A percentile compares a stretch with the other conserved stretches of the same genome.
phyloP scores from a whole-genome alignment of 2,329 filamentous ascomycete species.

The Trichoderma sp. region DNA sequence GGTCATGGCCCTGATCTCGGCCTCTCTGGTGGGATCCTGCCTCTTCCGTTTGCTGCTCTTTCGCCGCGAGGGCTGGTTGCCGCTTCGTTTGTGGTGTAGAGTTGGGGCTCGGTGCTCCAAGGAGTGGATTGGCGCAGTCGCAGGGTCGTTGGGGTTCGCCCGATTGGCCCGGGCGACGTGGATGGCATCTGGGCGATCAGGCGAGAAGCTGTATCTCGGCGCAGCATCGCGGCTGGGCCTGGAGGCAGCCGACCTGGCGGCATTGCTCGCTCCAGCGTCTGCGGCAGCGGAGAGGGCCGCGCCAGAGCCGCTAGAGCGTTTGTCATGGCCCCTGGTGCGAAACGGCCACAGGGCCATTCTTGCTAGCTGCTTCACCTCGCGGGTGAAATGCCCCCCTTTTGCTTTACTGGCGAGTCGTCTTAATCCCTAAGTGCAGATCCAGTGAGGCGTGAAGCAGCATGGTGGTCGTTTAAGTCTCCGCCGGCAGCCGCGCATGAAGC shows the following conservation, averaged over 20 bases:
- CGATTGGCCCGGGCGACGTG: slow-evolving; percentile 42
- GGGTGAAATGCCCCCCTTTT: slow-evolving; percentile 32
- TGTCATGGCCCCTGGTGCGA: slow-evolving; percentile 71
- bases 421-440: slow-evolving; percentile 21
- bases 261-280: slow-evolving; percentile 45
- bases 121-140: slow-evolving; percentile 29
- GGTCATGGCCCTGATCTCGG: slow-evolving; percentile 86
- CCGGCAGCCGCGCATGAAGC: slow-evolving; percentile 24
- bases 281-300: slow-evolving; percentile 50
- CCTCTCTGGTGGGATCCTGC: slow-evolving; percentile 77
- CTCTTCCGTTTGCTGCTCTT: slow-evolving; percentile 79
- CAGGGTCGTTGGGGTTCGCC: slow-evolving; percentile 20
- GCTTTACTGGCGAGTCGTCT: slow-evolving; percentile 33
- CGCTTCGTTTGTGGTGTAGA: slow-evolving; percentile 62
- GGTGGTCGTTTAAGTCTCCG: slow-evolving; percentile 23
- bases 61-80: slow-evolving; percentile 64
- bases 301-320: slow-evolving; percentile 55
- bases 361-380: slow-evolving; percentile 35
- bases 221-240: slow-evolving; percentile 50
- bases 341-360: slow-evolving; percentile 84
- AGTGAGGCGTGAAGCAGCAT: slow-evolving; percentile 28
- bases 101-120: slow-evolving; percentile 50
- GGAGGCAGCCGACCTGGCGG: slow-evolving; percentile 38
- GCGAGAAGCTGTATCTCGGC: slow-evolving; percentile 61
- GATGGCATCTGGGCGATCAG: slow-evolving; percentile 60